Evolutionary conservation across 2,329 filamentous ascomycete species (phyloP).

Genomic region (Cercospora beticola): DNA sequence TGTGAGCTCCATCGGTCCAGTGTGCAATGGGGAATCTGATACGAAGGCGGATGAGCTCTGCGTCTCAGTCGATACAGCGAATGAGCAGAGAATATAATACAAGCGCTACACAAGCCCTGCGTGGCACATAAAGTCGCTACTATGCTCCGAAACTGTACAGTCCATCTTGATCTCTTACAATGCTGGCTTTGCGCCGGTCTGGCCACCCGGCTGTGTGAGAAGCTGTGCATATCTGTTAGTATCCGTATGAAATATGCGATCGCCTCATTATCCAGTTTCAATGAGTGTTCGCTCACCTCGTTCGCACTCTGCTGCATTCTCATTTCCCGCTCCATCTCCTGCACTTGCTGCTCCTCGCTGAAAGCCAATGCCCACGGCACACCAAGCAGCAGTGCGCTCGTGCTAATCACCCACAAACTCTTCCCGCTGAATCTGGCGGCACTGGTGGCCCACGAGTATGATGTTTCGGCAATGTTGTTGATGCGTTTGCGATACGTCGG

Average conservation of each 20-base stretch:
- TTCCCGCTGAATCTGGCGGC: slow-evolving; percentile 74
- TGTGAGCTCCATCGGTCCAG: neutral
- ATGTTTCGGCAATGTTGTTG: slow-evolving; percentile 47
- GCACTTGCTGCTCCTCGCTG: slow-evolving; percentile 92
- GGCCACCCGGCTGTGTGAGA: slow-evolving; percentile 27
- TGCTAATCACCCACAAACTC: slow-evolving; percentile 86
- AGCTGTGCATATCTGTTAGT: slow-evolving; percentile 27
- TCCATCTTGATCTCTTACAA: slow-evolving; percentile 20
- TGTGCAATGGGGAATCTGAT: neutral
- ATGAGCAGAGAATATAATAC: slow-evolving; percentile 30
- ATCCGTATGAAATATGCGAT: neutral
- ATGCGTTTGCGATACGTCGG: slow-evolving; percentile 47
- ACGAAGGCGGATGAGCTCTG: neutral
- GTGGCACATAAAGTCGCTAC: slow-evolving; percentile 13
- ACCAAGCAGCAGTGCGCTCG: slow-evolving; percentile 82
- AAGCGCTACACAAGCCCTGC: slow-evolving; percentile 21
- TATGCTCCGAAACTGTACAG: slow-evolving; percentile 14
- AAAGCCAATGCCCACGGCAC: slow-evolving; percentile 92
- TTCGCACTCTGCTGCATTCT: slow-evolving; percentile 89
- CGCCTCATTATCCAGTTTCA: neutral
- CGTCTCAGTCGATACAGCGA: neutral
- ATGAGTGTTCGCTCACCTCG: slow-evolving; percentile 56
- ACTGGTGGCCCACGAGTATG: slow-evolving; percentile 58
- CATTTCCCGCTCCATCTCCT: slow-evolving; percentile 97
- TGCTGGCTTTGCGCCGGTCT: slow-evolving; percentile 29